Evolutionary conservation across 805 yeast genomes (phyloP).

Genomic region (Clavispora fructus): DNA sequence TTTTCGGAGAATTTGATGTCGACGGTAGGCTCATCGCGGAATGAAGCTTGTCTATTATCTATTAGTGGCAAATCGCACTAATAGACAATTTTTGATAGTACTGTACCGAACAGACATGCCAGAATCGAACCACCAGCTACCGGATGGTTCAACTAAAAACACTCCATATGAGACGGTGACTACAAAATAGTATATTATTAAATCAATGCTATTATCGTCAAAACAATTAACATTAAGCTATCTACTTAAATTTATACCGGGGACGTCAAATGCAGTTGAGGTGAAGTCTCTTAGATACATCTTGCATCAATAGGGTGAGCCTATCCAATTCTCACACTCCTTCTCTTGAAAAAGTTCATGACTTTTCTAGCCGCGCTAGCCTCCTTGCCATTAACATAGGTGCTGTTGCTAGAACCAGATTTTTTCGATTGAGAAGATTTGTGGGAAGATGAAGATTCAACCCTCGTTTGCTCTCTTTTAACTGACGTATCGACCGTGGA

Average conservation of each 20-base stretch:
- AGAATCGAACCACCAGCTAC: too few relatives aligned
- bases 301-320: not conserved
- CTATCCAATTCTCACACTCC: constrained; percentile 14
- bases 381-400: constrained; percentile 42
- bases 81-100: not conserved
- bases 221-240: not conserved
- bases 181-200: not conserved
- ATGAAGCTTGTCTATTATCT: not conserved
- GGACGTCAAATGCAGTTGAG: not conserved
- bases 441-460: constrained; percentile 26
- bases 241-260: not conserved
- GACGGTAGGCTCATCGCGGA: not conserved
- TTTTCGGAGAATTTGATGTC: not conserved
- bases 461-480: constrained; percentile 20
- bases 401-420: constrained; percentile 16
- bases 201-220: not conserved
- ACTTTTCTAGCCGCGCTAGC: constrained; percentile 61
- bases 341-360: constrained; percentile 17
- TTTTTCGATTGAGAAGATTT: constrained; percentile 16
- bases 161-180: not conserved
- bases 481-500: not conserved
- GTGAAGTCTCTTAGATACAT: not conserved
- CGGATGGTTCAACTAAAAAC: too few relatives aligned
- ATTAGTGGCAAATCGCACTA: not conserved
- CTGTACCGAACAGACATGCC: not conserved